Evolutionary conservation across 2,329 filamentous ascomycete species (phyloP), one percentile per base, ranked within the genome.

Genomic region (Bipolaris oryzae): DNA sequence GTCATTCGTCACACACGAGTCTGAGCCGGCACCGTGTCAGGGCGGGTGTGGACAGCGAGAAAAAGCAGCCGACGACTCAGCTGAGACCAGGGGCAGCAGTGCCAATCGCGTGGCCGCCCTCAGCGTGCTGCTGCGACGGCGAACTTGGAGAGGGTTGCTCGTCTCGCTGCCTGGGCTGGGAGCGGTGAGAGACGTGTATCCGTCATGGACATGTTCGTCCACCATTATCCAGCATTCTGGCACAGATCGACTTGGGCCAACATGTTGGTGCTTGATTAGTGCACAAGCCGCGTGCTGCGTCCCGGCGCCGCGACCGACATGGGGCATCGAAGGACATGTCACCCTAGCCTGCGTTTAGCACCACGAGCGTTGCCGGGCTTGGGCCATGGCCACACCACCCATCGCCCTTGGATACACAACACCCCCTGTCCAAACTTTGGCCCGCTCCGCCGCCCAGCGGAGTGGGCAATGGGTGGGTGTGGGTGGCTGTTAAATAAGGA

Each of bases 271-370:
- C 57, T 58, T 57, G 61, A 62, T 64, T 74, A 71, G 69, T 57
- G 60, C 57, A 50, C 50, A 55, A 60, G 65, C 69, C 69, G 69
- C 68, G 66, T 72, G 67, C 55, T 56, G 68, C 34, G 63, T 73
- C 67, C 71, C 71, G 70, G 57, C 63, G 69, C 70, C 68, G 70
- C 70, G 69, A 67, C 63, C 60, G 62, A 62, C 54, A 58, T 47
- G 55, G 60, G 61, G 55, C 54, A 60, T 35, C 21, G 9, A 25
- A 25, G 23, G 41, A 7, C 39, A 54, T 64, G 63, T 62, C 60
- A 61, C 58, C 37, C 63, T 61, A 65, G 51, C 15, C 67, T 57
- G 45, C 16, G 53, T 66, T 53, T 20, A 62, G 62, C 53, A 55
- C 49, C 56, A 51, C 48, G 43, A 55, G 56, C 57, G 50, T 61